These are phyloP conservation scores for Aspergillus ruber DNA, from an alignment of 2,329 filamentous ascomycete genomes.

Conservation along the genomic window DNA sequence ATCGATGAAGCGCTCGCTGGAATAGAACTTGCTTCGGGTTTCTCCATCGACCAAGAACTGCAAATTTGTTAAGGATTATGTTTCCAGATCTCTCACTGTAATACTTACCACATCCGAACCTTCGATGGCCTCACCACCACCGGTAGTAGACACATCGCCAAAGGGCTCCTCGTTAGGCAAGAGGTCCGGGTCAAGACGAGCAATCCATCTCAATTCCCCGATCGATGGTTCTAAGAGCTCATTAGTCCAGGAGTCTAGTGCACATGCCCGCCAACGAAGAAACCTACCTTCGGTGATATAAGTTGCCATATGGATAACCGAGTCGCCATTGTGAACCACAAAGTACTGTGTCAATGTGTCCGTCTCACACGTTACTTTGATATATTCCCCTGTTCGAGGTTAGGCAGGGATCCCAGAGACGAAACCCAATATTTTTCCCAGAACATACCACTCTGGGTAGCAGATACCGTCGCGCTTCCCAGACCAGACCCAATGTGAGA, in stretches of 20 bases:
- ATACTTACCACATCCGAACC: constrained; percentile 46
- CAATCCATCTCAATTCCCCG: constrained; percentile 60
- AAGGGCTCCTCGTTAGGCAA: constrained; percentile 51
- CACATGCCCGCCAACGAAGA: not conserved
- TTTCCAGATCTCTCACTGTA: not conserved
- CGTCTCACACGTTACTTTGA: constrained; percentile 57
- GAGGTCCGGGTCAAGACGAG: constrained; percentile 49
- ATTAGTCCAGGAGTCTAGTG: too few species aligned
- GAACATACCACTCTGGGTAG: constrained; percentile 28
- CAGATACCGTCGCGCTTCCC: constrained; percentile 52
- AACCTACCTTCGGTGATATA: constrained; percentile 47
- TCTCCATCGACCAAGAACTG: constrained; percentile 53
- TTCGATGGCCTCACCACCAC: constrained; percentile 50
- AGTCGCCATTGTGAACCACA: constrained; percentile 55
- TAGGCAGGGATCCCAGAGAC: not conserved
- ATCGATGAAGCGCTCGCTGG: constrained; percentile 63
- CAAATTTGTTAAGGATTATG: constrained; percentile 1
- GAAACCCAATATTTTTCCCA: not conserved
- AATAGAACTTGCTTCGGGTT: constrained; percentile 66
- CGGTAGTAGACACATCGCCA: constrained; percentile 51
- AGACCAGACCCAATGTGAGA: constrained; percentile 57
- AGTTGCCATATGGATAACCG: constrained; percentile 56
- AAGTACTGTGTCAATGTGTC: constrained; percentile 59
- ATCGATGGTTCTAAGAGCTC: constrained; percentile 46
- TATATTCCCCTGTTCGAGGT: constrained; percentile 35